These are phyloP conservation scores for Fusarium denticulatum DNA, from an alignment of 2,329 filamentous ascomycete species.

Conservation along the genomic window DNA sequence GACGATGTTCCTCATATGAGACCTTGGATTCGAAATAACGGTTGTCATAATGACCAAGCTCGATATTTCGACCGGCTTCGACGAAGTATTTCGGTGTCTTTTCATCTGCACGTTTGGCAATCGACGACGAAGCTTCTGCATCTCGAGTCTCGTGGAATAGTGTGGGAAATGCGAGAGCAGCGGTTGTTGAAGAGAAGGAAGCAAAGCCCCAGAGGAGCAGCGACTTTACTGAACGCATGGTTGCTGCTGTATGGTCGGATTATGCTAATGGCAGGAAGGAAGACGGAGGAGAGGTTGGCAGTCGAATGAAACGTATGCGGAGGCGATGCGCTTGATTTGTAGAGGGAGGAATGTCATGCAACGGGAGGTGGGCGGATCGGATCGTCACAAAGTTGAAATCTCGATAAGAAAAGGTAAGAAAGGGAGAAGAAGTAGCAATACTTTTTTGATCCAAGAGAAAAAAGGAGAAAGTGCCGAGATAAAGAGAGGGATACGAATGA, in stretches of 20 bases:
- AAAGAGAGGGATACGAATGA: neutral
- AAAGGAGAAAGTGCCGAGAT: neutral
- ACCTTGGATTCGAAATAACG: slow-evolving; percentile 75
- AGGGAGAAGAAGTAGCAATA: slow-evolving; percentile 5
- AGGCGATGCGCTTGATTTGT: neutral
- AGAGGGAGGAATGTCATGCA: neutral
- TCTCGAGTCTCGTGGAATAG: slow-evolving; percentile 10
- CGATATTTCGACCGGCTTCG: slow-evolving; percentile 69
- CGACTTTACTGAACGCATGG: slow-evolving; percentile 38
- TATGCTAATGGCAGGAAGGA: neutral
- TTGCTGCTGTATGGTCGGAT: neutral
- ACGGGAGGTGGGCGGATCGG: neutral
- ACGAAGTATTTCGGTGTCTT: slow-evolving; percentile 68
- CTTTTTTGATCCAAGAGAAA: neutral
- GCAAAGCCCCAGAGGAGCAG: slow-evolving; percentile 42
- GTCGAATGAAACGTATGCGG: neutral
- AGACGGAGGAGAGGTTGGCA: neutral
- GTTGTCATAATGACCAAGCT: slow-evolving; percentile 77
- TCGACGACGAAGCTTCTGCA: neutral
- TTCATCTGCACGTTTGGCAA: slow-evolving; percentile 12
- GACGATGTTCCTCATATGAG: slow-evolving; percentile 71
- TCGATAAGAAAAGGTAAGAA: neutral
- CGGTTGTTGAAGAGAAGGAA: slow-evolving; percentile 25
- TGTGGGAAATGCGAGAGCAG: slow-evolving; percentile 31
- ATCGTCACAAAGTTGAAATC: neutral